Evolutionary conservation across 129 eudicot species (phyloP).

Genomic region (Flaveria sonorensis): DNA sequence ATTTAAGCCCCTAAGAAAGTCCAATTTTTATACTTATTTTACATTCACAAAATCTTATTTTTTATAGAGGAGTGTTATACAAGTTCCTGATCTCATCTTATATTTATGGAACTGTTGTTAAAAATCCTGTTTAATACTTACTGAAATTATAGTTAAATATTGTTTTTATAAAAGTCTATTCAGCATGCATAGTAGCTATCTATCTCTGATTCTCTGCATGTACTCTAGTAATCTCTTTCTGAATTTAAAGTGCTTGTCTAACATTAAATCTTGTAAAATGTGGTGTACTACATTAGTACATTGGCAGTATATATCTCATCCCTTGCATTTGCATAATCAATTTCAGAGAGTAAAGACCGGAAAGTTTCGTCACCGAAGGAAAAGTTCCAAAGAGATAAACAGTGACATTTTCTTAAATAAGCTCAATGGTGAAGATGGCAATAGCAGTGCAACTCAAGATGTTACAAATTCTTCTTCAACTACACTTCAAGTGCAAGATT

Average conservation of each 20-base stretch:
- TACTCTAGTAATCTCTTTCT: not conserved
- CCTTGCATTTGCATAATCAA: constrained; percentile 20
- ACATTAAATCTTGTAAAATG: not conserved
- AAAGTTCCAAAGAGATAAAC: constrained; percentile 60
- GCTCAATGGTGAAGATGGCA: constrained; percentile 50
- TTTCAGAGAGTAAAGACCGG: constrained; percentile 53
- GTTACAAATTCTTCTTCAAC: constrained; percentile 51
- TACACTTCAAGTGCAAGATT: constrained; percentile 49
- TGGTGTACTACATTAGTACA: not conserved
- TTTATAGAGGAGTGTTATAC: not conserved
- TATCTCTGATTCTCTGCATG: not conserved
- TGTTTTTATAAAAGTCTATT: not conserved
- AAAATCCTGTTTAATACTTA: not conserved
- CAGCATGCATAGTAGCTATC: not conserved
- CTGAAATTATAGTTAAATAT: not conserved
- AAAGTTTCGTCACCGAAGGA: constrained; percentile 63
- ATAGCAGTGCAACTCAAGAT: constrained; percentile 45
- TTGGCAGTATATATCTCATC: constrained; percentile 6
- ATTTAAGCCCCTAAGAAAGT: not conserved
- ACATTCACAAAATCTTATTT: not conserved
- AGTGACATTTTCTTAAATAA: constrained; percentile 42
- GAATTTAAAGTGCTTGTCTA: not conserved
- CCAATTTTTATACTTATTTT: not conserved
- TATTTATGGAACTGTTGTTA: not conserved
- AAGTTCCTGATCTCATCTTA: not conserved